Percentiles rank a stretch among this genome's conserved stretches.
These are phyloP conservation scores for Carex sylvatica DNA, from an alignment of 202 grass and related monocot genomes.

Conservation along the genomic window DNA sequence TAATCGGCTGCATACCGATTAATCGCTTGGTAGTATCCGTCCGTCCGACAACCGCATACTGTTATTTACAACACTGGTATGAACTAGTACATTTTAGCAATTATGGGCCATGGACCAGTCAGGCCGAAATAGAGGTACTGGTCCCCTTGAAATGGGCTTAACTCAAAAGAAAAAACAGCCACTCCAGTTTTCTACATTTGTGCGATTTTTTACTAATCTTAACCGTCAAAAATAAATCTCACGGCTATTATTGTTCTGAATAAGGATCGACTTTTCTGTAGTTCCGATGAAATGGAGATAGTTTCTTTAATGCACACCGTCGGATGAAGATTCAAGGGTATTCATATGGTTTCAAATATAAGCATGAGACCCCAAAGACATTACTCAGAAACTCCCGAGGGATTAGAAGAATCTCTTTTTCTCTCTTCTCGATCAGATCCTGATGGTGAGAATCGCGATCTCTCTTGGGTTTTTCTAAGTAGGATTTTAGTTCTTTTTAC, in stretches of 20 bases:
- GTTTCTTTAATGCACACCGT: not conserved
- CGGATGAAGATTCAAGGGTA: not conserved
- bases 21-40: too few relatives aligned
- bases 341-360: not conserved
- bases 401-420: not conserved
- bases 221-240: not conserved
- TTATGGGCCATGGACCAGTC: not conserved
- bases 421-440: constrained; percentile 20
- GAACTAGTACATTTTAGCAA: too few relatives aligned
- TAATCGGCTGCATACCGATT: too few relatives aligned
- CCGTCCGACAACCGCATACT: too few relatives aligned
- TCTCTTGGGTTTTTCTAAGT: not conserved
- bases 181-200: not conserved
- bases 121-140: not conserved
- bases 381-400: not conserved
- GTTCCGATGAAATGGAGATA: not conserved
- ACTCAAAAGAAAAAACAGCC: not conserved
- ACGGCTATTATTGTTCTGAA: not conserved
- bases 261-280: not conserved
- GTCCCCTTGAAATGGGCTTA: not conserved
- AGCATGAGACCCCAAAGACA: not conserved
- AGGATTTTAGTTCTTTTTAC: not conserved
- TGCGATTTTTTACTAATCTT: not conserved
- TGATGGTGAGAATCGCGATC: constrained; percentile 18
- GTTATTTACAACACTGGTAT: too few relatives aligned